phyloP scores from a whole-genome alignment of 176 grass and related monocot species.

The Panicum miliaceum region DNA sequence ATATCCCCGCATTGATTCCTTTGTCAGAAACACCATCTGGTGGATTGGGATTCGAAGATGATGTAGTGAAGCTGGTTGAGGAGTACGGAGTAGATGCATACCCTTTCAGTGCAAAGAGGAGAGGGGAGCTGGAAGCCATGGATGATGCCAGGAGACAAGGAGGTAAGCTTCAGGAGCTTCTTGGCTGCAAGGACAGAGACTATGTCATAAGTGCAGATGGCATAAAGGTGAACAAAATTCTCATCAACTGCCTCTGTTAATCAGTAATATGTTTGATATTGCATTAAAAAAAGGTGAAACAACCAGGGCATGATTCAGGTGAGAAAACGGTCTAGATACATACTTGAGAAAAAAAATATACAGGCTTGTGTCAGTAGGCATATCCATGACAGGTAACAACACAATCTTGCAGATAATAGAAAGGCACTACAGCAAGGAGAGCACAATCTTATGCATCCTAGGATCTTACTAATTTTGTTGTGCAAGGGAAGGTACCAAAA shows the following conservation, averaged over 20 bases:
- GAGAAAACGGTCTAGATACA: background rate
- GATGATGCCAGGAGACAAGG: conserved; percentile 56
- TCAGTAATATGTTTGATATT: background rate
- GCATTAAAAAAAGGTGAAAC: background rate
- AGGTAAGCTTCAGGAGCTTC: conserved; percentile 56
- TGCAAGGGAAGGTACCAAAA: background rate
- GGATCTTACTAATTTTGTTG: background rate
- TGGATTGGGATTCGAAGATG: conserved; percentile 40
- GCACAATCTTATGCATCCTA: background rate
- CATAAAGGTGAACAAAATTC: conserved; percentile 44
- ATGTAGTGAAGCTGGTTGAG: conserved; percentile 51
- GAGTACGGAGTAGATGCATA: conserved; percentile 55
- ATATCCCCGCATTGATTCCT: conserved; percentile 55
- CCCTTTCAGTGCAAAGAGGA: conserved; percentile 55
- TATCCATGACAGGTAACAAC: background rate
- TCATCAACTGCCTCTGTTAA: background rate
- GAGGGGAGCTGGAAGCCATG: conserved; percentile 46
- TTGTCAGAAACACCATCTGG: conserved; percentile 6
- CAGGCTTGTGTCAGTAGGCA: background rate
- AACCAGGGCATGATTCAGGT: background rate
- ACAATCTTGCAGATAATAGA: conserved; percentile 9
- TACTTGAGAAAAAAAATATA: background rate
- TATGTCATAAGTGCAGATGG: conserved; percentile 49
- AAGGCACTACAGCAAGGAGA: background rate
- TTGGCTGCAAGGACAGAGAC: conserved; percentile 53